Evolutionary conservation across 768 basidiomycete species (phyloP), one percentile per base, ranked within the genome.

Genomic region (Arthromyces matolae): DNA sequence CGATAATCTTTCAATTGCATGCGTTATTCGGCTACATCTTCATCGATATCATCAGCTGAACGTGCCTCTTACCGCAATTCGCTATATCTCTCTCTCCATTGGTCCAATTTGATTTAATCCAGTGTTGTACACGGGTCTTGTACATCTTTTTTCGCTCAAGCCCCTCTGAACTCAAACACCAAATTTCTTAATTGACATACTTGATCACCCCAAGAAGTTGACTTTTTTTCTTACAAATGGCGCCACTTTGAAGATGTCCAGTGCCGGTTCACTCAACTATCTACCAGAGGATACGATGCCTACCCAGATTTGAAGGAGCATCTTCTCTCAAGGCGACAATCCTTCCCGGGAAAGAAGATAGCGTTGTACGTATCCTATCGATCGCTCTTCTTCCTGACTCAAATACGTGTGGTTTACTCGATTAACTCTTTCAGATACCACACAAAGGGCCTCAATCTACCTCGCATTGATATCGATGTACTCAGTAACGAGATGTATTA

Each of bases 231-330:
- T 35, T 19, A 13, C n/a, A 9, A 45, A 45, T 45, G 43, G 43
- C 33, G 33, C 43, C 43, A 45, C 35, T 18, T 27, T 14, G n/a
- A 35, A n/a, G n/a, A n/a, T n/a, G n/a, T n/a, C n/a, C n/a, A n/a
- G n/a, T n/a, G n/a, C n/a, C n/a, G n/a, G n/a, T n/a, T n/a, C n/a
- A n/a, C n/a, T n/a, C n/a, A n/a, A n/a, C n/a, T n/a, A n/a, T n/a
- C n/a, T n/a, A n/a, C n/a, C n/a, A n/a, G n/a, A n/a, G n/a, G n/a
- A 33, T 14, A 25, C 14, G 23, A 16, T 43, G 33, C 42, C 10
- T 20, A 43, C 13, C n/a, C 9, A 33, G 20, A 23, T 28, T 22
- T 25, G 24, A 25, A 40, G 28, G 19, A 16, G 10, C 22, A 16
- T 32, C 28, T 32, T 43, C 29, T 32, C 20, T 8, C 28, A n/a